Evolutionary conservation across 2,329 filamentous ascomycete species (phyloP).

Genomic region (Epichloe gansuensis): DNA sequence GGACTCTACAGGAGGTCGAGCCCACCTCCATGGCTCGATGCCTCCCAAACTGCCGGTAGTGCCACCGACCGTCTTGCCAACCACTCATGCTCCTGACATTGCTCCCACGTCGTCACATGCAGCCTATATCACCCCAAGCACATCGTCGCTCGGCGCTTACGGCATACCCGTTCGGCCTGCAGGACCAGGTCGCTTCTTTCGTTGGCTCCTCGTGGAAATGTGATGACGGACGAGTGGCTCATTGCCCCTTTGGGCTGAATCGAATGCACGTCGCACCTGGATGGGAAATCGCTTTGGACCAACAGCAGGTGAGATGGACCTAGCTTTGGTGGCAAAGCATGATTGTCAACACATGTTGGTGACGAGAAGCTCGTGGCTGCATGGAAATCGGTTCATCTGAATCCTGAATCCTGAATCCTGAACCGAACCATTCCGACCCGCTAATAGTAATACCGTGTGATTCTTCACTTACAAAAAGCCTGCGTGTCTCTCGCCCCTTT

Average conservation of each 20-base stretch:
- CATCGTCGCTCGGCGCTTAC: conserved; percentile 5
- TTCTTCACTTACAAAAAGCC: not conserved
- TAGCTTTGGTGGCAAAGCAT: not conserved
- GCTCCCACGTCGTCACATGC: conserved; percentile 5
- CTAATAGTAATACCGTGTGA: not conserved
- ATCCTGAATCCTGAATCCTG: not conserved
- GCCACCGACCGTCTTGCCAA: not conserved
- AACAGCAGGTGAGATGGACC: conserved; percentile 3
- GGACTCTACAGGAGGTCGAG: too few species aligned
- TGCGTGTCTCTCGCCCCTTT: not conserved
- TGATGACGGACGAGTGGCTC: not conserved
- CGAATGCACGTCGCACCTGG: not conserved
- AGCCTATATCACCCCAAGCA: conserved; percentile 1
- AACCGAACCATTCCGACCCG: not conserved
- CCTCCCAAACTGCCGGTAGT: not conserved
- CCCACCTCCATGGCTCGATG: not conserved
- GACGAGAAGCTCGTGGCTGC: not conserved
- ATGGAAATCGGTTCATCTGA: not conserved
- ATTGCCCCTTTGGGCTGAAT: conserved; percentile 2
- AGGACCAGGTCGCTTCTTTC: not conserved
- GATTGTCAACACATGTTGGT: not conserved
- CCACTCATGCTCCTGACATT: not conserved
- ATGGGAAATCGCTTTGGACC: not conserved
- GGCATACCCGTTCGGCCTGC: not conserved
- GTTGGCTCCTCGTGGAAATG: not conserved